Percentiles rank a stretch among this genome's conserved stretches.
Evolutionary conservation across 2,329 filamentous ascomycete genomes (phyloP).

Genomic region (Diaporthe velutina): DNA sequence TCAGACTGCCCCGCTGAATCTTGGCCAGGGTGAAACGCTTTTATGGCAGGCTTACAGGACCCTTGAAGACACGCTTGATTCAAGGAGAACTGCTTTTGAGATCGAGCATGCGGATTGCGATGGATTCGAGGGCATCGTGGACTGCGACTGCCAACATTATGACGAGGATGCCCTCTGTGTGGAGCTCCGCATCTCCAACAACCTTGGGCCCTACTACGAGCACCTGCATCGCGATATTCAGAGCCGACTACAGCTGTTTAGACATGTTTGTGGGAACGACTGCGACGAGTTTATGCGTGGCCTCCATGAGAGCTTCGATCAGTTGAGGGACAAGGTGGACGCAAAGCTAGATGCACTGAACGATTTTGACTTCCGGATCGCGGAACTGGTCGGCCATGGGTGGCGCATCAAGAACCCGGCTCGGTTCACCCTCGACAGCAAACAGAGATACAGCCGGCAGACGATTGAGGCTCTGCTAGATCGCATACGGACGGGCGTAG

Average conservation of each 20-base stretch:
- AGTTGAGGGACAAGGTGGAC: slow-evolving; percentile 57
- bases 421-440: slow-evolving; percentile 57
- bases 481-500: slow-evolving; percentile 63
- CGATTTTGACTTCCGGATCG: slow-evolving; percentile 63
- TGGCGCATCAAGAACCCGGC: slow-evolving; percentile 63
- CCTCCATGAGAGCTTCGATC: slow-evolving; percentile 53
- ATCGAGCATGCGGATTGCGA: slow-evolving; percentile 53
- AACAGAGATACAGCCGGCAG: slow-evolving; percentile 57
- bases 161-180: slow-evolving; percentile 61
- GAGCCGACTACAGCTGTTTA: slow-evolving; percentile 61
- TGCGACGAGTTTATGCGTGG: slow-evolving; percentile 59
- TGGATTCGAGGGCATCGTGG: slow-evolving; percentile 51
- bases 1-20: slow-evolving; percentile 62
- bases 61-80: slow-evolving; percentile 56
- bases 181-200: slow-evolving; percentile 61
- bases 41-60: slow-evolving; percentile 59
- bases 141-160: slow-evolving; percentile 55
- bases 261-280: slow-evolving; percentile 55
- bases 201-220: slow-evolving; percentile 61
- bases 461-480: slow-evolving; percentile 64
- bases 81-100: slow-evolving; percentile 56
- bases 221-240: slow-evolving; percentile 58
- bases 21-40: slow-evolving; percentile 60
- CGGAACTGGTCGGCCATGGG: slow-evolving; percentile 58
- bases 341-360: slow-evolving; percentile 55